Base-by-base conservation (phyloP, 2,329 filamentous ascomycete genomes). In the Westerdykella aurantiaca region DNA sequence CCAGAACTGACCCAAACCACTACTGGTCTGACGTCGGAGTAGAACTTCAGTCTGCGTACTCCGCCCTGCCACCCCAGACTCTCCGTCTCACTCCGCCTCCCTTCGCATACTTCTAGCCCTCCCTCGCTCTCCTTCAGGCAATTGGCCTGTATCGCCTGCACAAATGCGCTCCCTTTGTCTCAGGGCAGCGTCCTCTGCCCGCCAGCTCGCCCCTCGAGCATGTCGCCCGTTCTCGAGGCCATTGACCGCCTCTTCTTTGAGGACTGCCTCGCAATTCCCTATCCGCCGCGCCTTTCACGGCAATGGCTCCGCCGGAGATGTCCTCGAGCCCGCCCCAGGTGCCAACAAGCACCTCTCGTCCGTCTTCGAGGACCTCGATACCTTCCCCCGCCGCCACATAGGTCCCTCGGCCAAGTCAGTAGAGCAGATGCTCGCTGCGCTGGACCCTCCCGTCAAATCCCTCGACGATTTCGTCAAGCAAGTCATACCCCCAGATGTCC, bases 391-490 rank as follows among this genome's bases (percentile, higher is more conserved):
- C 46, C 82, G 91, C 39, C 91, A 96, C 70, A 95, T 96, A 70
- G 90, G 90, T 1, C 89, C 89, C 3, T 82, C 84, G 41, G 76
- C 83, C 29, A 72, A 76, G 37, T 82, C 86, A 43, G 79, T 82
- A 1, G 73, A 82, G 53, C 74, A 82, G 60, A 96, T 97, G 91
- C 81, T 96, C 47, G 79, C 83, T 56, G 77, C 78, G 1, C 75
- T 97, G 34, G 83, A 88, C 46, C 87, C 88, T 14, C 86, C 87
- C 0, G 84, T 76, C 9, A 72, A 76, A 48, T 83, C 77, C 37
- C 69, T 97, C 46, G 88, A 96, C 51, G 82, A 87, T 22, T 95
- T 97, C 61, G 80, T 96, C 34, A 74, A 79, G 57, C 81, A 95
- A 69, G 90, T 96, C 39, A 75, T 97, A 13, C 91, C 91, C 0